Evolutionary conservation across 1,284 basidiomycete species (phyloP).

Genomic region (Trametes hirsuta): DNA sequence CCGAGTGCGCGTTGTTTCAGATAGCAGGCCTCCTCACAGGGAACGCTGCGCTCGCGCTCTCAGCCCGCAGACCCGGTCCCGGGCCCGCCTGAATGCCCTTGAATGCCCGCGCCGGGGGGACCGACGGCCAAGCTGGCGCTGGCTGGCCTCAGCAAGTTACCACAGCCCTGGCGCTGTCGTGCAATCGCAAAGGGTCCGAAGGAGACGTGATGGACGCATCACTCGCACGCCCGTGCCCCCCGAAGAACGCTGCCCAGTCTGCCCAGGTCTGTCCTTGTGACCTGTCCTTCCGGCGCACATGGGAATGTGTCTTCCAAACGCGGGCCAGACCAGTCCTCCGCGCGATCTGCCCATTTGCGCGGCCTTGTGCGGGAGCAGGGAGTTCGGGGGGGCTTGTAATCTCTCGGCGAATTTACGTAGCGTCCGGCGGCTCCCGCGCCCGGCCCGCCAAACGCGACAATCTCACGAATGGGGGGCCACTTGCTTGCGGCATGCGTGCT

Average conservation of each 20-base stretch:
- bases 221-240: neutral
- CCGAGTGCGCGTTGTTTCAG: neutral
- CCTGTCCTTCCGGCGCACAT: neutral
- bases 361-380: neutral
- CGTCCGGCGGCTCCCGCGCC: neutral
- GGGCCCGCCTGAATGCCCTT: no score
- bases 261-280: slow-evolving; percentile 4
- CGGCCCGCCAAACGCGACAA: neutral
- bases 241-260: neutral
- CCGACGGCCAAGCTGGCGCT: no score
- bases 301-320: neutral
- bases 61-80: neutral
- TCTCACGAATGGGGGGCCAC: neutral
- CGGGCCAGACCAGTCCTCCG: neutral
- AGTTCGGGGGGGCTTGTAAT: neutral
- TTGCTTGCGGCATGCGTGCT: neutral
- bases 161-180: neutral
- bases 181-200: neutral
- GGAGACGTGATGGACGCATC: neutral
- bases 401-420: neutral
- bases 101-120: no score
- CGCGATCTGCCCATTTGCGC: neutral
- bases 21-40: no score
- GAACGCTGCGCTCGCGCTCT: neutral
- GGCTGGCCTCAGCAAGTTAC: neutral